These are phyloP conservation scores for Yamadazyma taylorii DNA, from an alignment of 1,139 yeast species.

Conservation along the genomic window DNA sequence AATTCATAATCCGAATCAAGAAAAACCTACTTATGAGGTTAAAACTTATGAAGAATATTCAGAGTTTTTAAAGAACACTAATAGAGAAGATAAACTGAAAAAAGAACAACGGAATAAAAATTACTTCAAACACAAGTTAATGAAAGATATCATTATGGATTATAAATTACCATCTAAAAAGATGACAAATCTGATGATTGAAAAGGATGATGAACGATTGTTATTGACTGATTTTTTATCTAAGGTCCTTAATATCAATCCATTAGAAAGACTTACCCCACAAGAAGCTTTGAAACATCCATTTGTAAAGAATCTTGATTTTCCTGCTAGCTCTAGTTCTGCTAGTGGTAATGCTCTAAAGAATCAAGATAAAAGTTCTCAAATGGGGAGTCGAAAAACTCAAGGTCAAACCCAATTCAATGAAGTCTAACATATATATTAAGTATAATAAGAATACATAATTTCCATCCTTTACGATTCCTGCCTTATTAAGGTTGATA, in stretches of 20 bases:
- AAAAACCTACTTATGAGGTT: conserved; percentile 31
- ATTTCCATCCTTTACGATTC: too few relatives aligned
- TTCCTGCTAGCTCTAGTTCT: background rate
- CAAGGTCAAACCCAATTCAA: too few relatives aligned
- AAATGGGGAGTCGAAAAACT: too few relatives aligned
- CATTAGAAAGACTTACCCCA: conserved; percentile 94
- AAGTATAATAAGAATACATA: too few relatives aligned
- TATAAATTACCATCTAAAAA: conserved; percentile 72
- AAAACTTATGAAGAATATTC: conserved; percentile 41
- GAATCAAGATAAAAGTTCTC: too few relatives aligned
- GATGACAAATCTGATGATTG: conserved; percentile 64
- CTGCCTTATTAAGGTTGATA: too few relatives aligned
- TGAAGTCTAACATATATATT: background rate
- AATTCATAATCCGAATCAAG: conserved; percentile 23
- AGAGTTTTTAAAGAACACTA: conserved; percentile 31
- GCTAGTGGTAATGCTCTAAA: background rate
- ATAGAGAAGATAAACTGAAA: conserved; percentile 47
- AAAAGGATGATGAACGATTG: conserved; percentile 70
- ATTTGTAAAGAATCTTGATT: conserved; percentile 49
- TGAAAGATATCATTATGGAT: conserved; percentile 74
- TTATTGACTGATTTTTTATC: conserved; percentile 74
- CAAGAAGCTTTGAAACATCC: conserved; percentile 95
- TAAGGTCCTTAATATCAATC: conserved; percentile 81
- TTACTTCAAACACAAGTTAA: conserved; percentile 73
- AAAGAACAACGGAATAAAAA: conserved; percentile 81